Evolutionary conservation across 441 rosid species (phyloP), one percentile per base, ranked within the genome.

Genomic region (Adansonia rubrostipa): DNA sequence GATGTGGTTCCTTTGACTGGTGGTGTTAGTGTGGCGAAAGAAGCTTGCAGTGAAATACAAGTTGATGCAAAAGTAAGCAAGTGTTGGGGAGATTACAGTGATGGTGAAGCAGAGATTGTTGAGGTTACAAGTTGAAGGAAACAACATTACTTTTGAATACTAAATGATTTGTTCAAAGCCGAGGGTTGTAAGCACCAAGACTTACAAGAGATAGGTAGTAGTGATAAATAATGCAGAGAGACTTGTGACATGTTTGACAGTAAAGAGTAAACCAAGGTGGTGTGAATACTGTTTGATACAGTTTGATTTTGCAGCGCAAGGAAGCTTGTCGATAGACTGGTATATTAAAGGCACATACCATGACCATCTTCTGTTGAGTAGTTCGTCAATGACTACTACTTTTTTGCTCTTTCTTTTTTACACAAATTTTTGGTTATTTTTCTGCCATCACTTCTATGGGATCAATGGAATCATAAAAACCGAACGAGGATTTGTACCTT

Each of bases 1-100:
- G 80, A 81, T 75, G 77, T 81, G 24, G 82, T 78, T 48, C 71
- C 67, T 2, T 24, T 61, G 4, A 73, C 82, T 14, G 40, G 79
- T 51, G 79, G 79, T 79, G 67, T 83, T 54, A 81, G 66, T 60
- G 72, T 74, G 73, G 76, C 70, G 77, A 76, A 82, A 74, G 96
- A 84, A 71, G 73, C 58, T 74, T 82, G 86, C 81, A 62, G 64
- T 6, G 85, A 82, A 70, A 66, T 57, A 36, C 80, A 70, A 70
- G 85, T 71, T 15, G 90, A 89, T 71, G 89, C 73, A 80, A 87
- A 87, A 66, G 85, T 78, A 76, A 80, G 79, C 83, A 93, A 93
- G 82, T 83, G 91, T 71, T 94, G 98, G 97, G 96, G 90, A 78
- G 98, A 93, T 84, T 86, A 90, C 86, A 93, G 92, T 28, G 99